Conservation (phyloP, 257 asterid species). For the Cynanchum wilfordii region DNA sequence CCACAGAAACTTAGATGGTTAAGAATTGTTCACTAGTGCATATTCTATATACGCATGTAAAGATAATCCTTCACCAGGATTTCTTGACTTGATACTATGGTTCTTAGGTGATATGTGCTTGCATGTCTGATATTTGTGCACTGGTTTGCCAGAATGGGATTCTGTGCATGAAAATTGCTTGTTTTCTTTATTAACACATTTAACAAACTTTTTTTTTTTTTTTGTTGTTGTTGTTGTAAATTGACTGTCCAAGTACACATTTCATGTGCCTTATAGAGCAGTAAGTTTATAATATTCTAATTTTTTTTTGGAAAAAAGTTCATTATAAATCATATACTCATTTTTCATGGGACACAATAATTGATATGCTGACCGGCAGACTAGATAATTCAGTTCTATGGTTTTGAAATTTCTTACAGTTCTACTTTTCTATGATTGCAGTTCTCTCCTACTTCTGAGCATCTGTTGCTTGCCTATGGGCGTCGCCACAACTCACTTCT, state of each 20-base stretch:
- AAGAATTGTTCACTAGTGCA: not conserved
- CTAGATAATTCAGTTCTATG: not conserved
- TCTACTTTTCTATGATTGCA: conserved; percentile 33
- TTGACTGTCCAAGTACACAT: too few species aligned
- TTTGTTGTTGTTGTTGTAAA: too few species aligned
- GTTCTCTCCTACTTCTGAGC: conserved; percentile 97
- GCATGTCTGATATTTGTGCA: not conserved
- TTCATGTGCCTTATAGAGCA: not conserved
- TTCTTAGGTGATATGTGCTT: not conserved
- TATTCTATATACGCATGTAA: not conserved
- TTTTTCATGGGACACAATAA: not conserved
- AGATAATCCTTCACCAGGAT: not conserved
- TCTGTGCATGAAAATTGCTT: not conserved
- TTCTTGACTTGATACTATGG: not conserved
- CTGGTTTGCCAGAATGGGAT: not conserved
- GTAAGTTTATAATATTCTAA: not conserved
- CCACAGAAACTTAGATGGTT: not conserved
- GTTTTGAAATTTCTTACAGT: conserved; percentile 8
- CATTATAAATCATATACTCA: not conserved
- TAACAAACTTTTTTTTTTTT: too few species aligned
- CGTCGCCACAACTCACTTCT: conserved; percentile 94
- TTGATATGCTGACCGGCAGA: not conserved
- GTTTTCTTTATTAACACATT: not conserved
- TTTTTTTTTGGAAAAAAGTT: not conserved
- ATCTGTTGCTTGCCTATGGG: conserved; percentile 89